Conservation (phyloP, 352 stramenopile species). For the Globisporangium canariense region DNA sequence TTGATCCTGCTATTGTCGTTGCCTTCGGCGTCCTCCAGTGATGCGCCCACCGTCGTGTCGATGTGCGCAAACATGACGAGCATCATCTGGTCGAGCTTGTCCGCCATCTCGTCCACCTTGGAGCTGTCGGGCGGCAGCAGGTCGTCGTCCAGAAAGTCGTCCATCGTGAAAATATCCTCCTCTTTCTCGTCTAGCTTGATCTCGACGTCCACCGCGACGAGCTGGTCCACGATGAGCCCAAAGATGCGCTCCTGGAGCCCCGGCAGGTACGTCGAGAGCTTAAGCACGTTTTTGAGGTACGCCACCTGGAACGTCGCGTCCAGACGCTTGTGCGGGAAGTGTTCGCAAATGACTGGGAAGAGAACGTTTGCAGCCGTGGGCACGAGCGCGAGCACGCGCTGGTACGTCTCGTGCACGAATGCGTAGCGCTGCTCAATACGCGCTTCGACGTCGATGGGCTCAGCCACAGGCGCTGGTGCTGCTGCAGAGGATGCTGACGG, state of each 20-base stretch:
- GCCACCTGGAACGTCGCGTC: conserved; percentile 62
- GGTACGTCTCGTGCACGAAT: conserved; percentile 53
- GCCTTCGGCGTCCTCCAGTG: conserved; percentile 8
- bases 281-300: conserved; percentile 69
- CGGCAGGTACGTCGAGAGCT: conserved; percentile 61
- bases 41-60: conserved; percentile 26
- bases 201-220: conserved; percentile 87
- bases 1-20: neutral
- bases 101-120: conserved; percentile 76
- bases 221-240: conserved; percentile 76
- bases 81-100: conserved; percentile 89
- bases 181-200: conserved; percentile 88
- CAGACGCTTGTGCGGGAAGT: conserved; percentile 83
- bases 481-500: neutral
- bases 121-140: conserved; percentile 47
- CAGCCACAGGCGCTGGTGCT: conserved; percentile 3
- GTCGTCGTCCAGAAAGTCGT: conserved; percentile 79
- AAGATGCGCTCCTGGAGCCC: conserved; percentile 82
- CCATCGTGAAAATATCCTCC: conserved; percentile 80
- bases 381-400: conserved; percentile 64
- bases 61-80: conserved; percentile 87
- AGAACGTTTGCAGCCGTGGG: conserved; percentile 75
- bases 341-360: conserved; percentile 71
- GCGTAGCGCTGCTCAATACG: conserved; percentile 57
- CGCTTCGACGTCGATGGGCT: conserved; percentile 41